Evolutionary conservation across 331 rosid species (phyloP), one percentile per base, ranked within the genome.

Genomic region (Quercus phellos): DNA sequence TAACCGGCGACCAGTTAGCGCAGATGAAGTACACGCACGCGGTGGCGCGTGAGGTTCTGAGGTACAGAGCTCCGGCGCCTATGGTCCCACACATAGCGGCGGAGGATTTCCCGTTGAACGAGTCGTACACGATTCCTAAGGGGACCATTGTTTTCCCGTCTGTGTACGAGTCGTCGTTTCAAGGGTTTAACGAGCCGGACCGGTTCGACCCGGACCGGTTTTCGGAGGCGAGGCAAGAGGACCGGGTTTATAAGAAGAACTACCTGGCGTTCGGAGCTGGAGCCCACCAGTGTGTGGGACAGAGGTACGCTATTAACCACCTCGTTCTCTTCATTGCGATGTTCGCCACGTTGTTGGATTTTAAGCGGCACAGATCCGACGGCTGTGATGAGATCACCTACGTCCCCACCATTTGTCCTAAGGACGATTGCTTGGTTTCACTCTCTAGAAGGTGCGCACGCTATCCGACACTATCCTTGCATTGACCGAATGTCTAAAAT

Each of bases 271-370:
- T 94, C 24, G 99, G 97, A 0, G 99, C 97, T 0, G 99, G 97
- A 86, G 77, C 97, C 80, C 99, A 94, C 87, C 97, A 88, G 77
- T 94, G 99, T 11, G 88, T 92, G 26, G 99, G 99, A 0, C 97
- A 92, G 85, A 85, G 97, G 24, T 94, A 94, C 38, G 99, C 99
- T 0, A 35, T 94, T 68, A 94, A 90, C 74, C 97, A 94, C 11
- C 79, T 94, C 0, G 99, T 92, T 0, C 79, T 94, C 14, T 94
- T 94, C 90, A 89, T 92, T 27, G 99, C 99, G 2, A 74, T 92
- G 90, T 89, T 94, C 74, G 80, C 83, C 5, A 78, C 97, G 73
- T 68, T 94, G 88, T 64, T 92, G 0, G 92, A 94, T 81, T 94
- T 94, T 87, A 83, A 82, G 86, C 82, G 99, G 77, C 89, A 87